phyloP scores from a whole-genome alignment of 139 green algal genomes.

The Chlorokybus atmophyticus region DNA sequence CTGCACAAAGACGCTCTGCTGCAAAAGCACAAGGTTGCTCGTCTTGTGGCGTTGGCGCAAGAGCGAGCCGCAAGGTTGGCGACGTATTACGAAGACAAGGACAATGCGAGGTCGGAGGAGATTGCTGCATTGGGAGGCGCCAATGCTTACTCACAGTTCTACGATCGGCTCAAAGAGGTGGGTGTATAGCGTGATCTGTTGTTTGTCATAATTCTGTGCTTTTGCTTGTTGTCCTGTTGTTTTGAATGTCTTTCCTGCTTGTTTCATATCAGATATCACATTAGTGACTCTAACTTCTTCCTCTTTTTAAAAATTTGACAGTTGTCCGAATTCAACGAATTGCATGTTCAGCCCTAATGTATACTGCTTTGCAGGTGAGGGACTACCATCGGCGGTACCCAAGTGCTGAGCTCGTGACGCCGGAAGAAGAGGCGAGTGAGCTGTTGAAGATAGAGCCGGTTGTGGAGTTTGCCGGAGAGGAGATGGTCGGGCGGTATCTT shows the following conservation, averaged over 20 bases:
- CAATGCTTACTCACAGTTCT: constrained; percentile 49
- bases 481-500: constrained; percentile 71
- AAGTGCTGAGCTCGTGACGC: constrained; percentile 7
- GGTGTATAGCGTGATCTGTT: too few species aligned
- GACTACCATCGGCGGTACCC: constrained; percentile 67
- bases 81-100: constrained; percentile 81
- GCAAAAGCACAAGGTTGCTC: neutral
- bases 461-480: constrained; percentile 69
- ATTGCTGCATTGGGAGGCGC: constrained; percentile 58
- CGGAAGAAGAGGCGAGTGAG: constrained; percentile 36
- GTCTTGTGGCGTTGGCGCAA: neutral
- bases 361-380: constrained; percentile 9
- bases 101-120: constrained; percentile 67
- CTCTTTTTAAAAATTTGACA: too few species aligned
- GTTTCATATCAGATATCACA: too few species aligned
- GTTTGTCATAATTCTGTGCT: too few species aligned
- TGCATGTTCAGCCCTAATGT: too few species aligned
- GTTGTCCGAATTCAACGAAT: too few species aligned
- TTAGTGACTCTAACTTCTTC: too few species aligned
- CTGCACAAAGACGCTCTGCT: neutral
- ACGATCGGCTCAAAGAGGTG: constrained; percentile 81
- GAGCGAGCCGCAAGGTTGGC: constrained; percentile 34
- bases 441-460: neutral
- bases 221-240: too few species aligned
- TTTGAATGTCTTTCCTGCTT: too few species aligned